Conservation (phyloP, 805 yeast genomes). For the Schizosaccharomyces cryophilus region DNA sequence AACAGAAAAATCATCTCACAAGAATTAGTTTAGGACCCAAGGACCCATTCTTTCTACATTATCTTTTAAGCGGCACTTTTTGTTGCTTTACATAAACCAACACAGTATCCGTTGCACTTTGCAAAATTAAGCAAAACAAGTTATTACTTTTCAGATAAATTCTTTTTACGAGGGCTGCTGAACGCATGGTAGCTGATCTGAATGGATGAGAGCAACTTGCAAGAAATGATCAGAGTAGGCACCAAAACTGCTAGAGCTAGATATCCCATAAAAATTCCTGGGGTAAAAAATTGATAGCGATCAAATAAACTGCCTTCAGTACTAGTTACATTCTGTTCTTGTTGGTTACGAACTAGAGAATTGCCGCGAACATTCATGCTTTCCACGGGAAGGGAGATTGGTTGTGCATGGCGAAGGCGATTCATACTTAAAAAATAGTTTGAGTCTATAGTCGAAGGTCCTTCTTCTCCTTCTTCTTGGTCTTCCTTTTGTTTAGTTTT, state of each 20-base stretch:
- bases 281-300: slow-evolving; percentile 45
- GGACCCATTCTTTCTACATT: no score
- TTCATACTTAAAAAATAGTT: background rate
- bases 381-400: background rate
- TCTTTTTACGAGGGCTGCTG: slow-evolving; percentile 22
- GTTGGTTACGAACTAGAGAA: background rate
- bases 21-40: no score
- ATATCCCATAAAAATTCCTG: slow-evolving; percentile 58
- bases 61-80: no score
- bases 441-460: background rate
- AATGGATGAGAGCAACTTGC: slow-evolving; percentile 44
- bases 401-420: background rate
- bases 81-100: no score
- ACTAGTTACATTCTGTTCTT: background rate
- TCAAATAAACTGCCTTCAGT: slow-evolving; percentile 22
- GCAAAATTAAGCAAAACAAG: no score
- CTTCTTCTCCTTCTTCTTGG: background rate
- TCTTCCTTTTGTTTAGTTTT: background rate
- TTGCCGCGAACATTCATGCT: background rate
- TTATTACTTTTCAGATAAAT: no score
- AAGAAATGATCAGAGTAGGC: slow-evolving; percentile 32
- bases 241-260: slow-evolving; percentile 40
- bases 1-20: no score
- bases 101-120: no score
- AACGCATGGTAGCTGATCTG: slow-evolving; percentile 64